Evolutionary conservation across 352 stramenopile genomes (phyloP).

Genomic region (Pythium aquatile): DNA sequence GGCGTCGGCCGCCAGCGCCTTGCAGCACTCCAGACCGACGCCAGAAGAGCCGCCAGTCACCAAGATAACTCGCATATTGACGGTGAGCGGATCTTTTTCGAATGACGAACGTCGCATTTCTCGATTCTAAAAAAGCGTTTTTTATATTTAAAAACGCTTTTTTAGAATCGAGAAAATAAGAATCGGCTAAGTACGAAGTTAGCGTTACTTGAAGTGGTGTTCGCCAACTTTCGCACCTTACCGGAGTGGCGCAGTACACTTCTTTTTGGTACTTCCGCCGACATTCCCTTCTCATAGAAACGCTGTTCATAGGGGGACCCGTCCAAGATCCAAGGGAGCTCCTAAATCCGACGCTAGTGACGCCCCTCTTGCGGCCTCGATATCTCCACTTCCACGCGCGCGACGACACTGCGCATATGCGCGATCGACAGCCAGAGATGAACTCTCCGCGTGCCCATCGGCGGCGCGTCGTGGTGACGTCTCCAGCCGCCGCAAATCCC

Average conservation of each 20-base stretch:
- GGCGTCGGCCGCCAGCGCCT: slow-evolving; percentile 16
- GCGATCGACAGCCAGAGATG: background rate
- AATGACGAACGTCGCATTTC: background rate
- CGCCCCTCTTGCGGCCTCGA: background rate
- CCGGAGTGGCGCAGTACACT: background rate
- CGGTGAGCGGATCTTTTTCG: background rate
- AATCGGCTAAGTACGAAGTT: background rate
- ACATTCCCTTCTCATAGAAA: slow-evolving; percentile 6
- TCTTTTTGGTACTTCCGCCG: background rate
- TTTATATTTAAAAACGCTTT: background rate
- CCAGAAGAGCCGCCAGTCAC: slow-evolving; percentile 37
- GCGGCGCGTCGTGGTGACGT: slow-evolving; percentile 2
- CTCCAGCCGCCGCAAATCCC: background rate
- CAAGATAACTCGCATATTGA: slow-evolving; percentile 24
- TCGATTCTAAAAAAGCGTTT: background rate
- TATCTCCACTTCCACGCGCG: background rate
- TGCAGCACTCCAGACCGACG: slow-evolving; percentile 36
- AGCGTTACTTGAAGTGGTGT: background rate
- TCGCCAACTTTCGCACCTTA: background rate
- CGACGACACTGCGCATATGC: background rate
- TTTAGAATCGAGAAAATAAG: background rate
- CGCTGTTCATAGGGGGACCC: slow-evolving; percentile 4
- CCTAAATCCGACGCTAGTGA: background rate
- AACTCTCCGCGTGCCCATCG: slow-evolving; percentile 1
- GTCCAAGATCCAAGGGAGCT: slow-evolving; percentile 5